These are phyloP conservation scores for Phenoliferia sp. DNA, from an alignment of 1,284 basidiomycete species.

Conservation along the genomic window DNA sequence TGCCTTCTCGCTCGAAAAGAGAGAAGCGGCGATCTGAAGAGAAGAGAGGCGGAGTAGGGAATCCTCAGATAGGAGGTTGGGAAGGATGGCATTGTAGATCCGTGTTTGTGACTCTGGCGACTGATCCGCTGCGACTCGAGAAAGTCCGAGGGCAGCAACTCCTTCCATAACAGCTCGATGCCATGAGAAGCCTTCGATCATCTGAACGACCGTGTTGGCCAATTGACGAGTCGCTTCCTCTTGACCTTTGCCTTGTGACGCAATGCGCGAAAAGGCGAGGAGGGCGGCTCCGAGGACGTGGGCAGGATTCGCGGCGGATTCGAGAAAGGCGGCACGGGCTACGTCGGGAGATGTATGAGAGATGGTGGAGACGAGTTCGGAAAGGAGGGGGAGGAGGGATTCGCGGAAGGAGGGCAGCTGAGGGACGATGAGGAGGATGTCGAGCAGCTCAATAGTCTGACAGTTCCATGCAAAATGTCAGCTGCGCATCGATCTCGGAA, in stretches of 20 bases:
- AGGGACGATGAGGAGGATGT: conserved; percentile 24
- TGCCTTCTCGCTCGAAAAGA: conserved; percentile 22
- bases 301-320: conserved; percentile 17
- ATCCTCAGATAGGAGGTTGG: conserved; percentile 48
- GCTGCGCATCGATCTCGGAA: not conserved
- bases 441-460: conserved; percentile 29
- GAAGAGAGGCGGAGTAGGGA: conserved; percentile 42
- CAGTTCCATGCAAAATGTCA: not conserved
- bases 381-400: conserved; percentile 10
- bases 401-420: conserved; percentile 12
- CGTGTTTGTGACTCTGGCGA: conserved; percentile 2
- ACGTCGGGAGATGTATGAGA: conserved; percentile 8
- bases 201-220: conserved; percentile 10
- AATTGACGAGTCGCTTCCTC: not conserved
- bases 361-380: conserved; percentile 16
- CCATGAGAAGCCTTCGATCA: conserved; percentile 33
- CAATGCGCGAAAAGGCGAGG: conserved; percentile 9
- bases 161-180: conserved; percentile 32
- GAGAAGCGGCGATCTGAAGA: conserved; percentile 41
- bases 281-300: conserved; percentile 26
- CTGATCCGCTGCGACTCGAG: conserved; percentile 10
- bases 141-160: conserved; percentile 23
- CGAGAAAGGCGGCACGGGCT: conserved; percentile 24
- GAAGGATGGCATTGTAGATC: conserved; percentile 34
- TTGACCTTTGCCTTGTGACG: not conserved